Evolutionary conservation across 306 rosid species (phyloP).

Genomic region (Neltuma alba): DNA sequence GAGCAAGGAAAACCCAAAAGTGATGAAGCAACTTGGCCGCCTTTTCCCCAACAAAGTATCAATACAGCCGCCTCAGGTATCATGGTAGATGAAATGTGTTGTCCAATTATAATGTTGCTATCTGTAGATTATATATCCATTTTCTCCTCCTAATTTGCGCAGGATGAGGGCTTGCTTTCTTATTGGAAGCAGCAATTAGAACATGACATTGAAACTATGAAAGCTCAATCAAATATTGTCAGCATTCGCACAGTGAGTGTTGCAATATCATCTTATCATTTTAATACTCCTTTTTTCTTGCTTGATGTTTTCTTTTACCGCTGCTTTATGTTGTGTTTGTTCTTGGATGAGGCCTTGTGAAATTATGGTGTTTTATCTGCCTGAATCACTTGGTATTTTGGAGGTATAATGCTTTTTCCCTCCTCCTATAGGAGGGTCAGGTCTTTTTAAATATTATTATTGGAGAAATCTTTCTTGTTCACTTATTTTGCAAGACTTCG

Average conservation of each 20-base stretch:
- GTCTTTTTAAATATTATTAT: slow-evolving; percentile 2
- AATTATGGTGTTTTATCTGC: neutral
- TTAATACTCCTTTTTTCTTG: neutral
- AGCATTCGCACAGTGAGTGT: slow-evolving; percentile 73
- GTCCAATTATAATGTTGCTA: slow-evolving; percentile 18
- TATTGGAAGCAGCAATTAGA: slow-evolving; percentile 93
- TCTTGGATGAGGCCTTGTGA: slow-evolving; percentile 16
- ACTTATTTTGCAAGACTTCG: neutral
- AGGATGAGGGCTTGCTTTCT: slow-evolving; percentile 86
- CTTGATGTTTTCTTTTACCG: slow-evolving; percentile 19
- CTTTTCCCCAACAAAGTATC: slow-evolving; percentile 91
- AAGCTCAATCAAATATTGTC: slow-evolving; percentile 76
- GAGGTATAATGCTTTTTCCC: slow-evolving; percentile 3
- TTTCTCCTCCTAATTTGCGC: slow-evolving; percentile 23
- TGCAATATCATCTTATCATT: slow-evolving; percentile 17
- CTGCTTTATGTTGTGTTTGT: neutral
- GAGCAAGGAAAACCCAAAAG: slow-evolving; percentile 88
- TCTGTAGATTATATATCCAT: slow-evolving; percentile 16
- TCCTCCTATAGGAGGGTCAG: neutral
- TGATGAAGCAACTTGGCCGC: slow-evolving; percentile 80
- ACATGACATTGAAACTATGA: slow-evolving; percentile 82
- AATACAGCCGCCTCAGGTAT: slow-evolving; percentile 92
- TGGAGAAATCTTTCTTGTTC: neutral
- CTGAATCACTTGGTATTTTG: neutral
- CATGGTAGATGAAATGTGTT: neutral